Conservation (phyloP, 345 rosid species). For the Eucalyptus marginata region DNA sequence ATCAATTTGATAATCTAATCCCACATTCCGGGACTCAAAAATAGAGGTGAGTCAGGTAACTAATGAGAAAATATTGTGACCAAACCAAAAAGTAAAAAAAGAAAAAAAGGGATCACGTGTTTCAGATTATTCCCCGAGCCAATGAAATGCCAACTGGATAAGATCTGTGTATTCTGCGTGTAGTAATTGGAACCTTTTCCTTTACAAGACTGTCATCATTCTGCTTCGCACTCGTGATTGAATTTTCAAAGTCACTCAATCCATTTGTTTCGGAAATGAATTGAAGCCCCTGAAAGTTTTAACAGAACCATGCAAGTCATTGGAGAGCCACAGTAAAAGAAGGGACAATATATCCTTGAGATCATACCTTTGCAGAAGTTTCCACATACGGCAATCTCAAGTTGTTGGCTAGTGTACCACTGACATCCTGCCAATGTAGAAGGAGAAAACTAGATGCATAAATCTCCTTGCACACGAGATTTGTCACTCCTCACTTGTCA, state of each 20-base stretch:
- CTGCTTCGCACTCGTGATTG: slow-evolving; percentile 2
- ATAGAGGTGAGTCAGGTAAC: not conserved
- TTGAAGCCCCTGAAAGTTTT: slow-evolving; percentile 60
- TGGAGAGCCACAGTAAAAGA: not conserved
- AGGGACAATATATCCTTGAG: not conserved
- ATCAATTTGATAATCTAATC: not conserved
- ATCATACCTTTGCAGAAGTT: slow-evolving; percentile 31
- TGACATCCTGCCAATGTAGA: slow-evolving; percentile 30
- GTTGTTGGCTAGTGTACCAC: slow-evolving; percentile 32
- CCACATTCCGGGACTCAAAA: not conserved
- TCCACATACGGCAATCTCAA: slow-evolving; percentile 28
- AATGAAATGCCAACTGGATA: slow-evolving; percentile 62
- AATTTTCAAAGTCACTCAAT: slow-evolving; percentile 6
- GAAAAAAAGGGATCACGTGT: not conserved
- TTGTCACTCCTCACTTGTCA: not conserved
- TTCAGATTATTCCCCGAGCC: slow-evolving; percentile 15
- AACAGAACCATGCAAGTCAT: not conserved
- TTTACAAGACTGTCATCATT: slow-evolving; percentile 4
- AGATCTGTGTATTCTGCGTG: slow-evolving; percentile 55
- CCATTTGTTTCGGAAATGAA: slow-evolving; percentile 45
- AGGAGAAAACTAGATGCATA: not conserved
- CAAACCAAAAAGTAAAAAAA: not conserved
- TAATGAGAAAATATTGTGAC: not conserved
- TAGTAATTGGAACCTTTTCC: slow-evolving; percentile 7
- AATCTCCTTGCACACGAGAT: not conserved